A percentile compares a stretch with the other conserved stretches of the same genome.
These are phyloP conservation scores for Sugiyamaella pinicola DNA, from an alignment of 1,139 yeast genomes.

Conservation along the genomic window DNA sequence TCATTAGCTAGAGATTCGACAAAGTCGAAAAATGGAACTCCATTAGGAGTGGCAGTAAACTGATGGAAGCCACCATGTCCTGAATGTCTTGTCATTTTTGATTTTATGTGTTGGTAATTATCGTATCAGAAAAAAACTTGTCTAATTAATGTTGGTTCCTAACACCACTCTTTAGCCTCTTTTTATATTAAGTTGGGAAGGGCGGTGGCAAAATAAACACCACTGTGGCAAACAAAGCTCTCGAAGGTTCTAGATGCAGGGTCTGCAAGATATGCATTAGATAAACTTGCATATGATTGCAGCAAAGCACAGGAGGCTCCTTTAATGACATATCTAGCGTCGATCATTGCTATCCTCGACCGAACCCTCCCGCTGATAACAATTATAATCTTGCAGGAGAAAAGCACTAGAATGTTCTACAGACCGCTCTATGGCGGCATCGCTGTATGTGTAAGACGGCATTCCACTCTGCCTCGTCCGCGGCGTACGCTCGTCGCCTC, in stretches of 20 bases:
- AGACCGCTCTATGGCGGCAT: no score
- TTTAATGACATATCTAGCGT: no score
- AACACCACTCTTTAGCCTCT: not conserved
- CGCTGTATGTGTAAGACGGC: no score
- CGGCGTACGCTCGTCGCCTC: no score
- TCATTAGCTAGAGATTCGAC: conserved; percentile 16
- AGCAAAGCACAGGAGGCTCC: no score
- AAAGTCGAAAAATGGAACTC: conserved; percentile 14
- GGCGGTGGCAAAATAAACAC: conserved; percentile 13
- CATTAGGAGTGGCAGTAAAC: not conserved
- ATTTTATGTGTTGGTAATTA: not conserved
- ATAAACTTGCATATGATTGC: not conserved
- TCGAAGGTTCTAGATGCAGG: conserved; percentile 22
- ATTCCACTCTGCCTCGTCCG: no score
- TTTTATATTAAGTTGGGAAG: conserved; percentile 7
- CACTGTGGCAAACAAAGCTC: conserved; percentile 2
- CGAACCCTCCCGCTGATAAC: not conserved
- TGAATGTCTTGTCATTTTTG: not conserved
- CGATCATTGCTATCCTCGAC: no score
- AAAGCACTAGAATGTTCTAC: not conserved
- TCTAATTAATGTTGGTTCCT: no score
- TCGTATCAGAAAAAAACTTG: no score
- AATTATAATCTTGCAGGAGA: not conserved
- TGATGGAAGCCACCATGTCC: not conserved
- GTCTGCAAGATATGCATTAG: not conserved